Evolutionary conservation across 495 filamentous ascomycete species (phyloP).

Genomic region (Xylona heveae): DNA sequence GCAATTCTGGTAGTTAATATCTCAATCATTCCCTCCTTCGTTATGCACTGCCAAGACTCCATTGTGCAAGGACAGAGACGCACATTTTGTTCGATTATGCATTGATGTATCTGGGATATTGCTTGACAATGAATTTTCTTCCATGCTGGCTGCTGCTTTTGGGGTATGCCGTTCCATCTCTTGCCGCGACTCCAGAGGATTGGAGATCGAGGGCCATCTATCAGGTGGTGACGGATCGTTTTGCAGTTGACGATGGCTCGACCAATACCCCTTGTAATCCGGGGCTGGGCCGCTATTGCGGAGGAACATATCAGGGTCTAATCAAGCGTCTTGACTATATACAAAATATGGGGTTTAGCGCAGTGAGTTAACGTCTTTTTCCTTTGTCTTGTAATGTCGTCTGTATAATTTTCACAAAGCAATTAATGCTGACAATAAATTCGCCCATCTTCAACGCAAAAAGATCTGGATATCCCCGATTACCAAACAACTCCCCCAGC

Average conservation of each 20-base stretch:
- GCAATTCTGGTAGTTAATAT: too few species aligned
- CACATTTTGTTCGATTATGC: too few species aligned
- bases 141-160: too few species aligned
- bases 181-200: conserved; percentile 1
- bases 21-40: too few species aligned
- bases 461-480: conserved; percentile 64
- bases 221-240: conserved; percentile 4
- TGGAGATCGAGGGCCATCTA: conserved; percentile 1
- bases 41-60: too few species aligned
- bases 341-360: conserved; percentile 60
- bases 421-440: background rate
- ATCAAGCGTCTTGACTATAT: conserved; percentile 50
- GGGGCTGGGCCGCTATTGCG: conserved; percentile 32
- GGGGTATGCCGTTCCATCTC: too few species aligned
- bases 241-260: conserved; percentile 1
- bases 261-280: conserved; percentile 2
- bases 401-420: background rate
- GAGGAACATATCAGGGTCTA: conserved; percentile 54
- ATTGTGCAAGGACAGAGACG: too few species aligned
- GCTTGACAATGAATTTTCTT: too few species aligned
- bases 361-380: conserved; percentile 18
- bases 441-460: background rate
- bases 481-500: conserved; percentile 23
- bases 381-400: background rate
- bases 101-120: too few species aligned